These are phyloP conservation scores for Metschnikowia baotianmanensis DNA, from an alignment of 805 yeast genomes.

Conservation along the genomic window DNA sequence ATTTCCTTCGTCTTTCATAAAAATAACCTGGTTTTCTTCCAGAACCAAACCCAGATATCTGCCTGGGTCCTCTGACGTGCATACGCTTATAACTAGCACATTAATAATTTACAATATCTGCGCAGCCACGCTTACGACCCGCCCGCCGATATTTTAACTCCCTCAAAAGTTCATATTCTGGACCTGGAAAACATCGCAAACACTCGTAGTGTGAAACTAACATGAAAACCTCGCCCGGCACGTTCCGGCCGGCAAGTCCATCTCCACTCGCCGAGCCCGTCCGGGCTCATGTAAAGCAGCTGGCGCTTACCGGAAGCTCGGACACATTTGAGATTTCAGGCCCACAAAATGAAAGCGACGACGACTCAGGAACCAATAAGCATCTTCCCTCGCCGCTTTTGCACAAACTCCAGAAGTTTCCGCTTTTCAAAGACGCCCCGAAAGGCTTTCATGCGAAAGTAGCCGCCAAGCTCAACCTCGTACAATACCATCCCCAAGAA, in stretches of 20 bases:
- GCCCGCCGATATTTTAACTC: too few relatives aligned
- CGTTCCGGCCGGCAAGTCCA: slow-evolving; percentile 21
- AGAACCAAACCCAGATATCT: too few relatives aligned
- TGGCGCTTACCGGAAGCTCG: slow-evolving; percentile 5
- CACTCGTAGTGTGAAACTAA: neutral
- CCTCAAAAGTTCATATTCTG: too few relatives aligned
- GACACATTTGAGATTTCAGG: slow-evolving; percentile 1
- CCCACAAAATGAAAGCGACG: slow-evolving; percentile 9
- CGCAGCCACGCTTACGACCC: too few relatives aligned
- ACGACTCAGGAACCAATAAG: slow-evolving; percentile 12
- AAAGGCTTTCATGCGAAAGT: slow-evolving; percentile 58
- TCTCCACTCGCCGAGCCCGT: slow-evolving; percentile 17
- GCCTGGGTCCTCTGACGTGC: too few relatives aligned
- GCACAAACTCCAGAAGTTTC: slow-evolving; percentile 53
- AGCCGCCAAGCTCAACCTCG: slow-evolving; percentile 53
- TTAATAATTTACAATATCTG: too few relatives aligned
- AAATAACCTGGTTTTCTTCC: too few relatives aligned
- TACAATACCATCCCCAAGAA: slow-evolving; percentile 66
- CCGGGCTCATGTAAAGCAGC: neutral
- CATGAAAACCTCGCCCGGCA: slow-evolving; percentile 12
- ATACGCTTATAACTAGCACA: too few relatives aligned
- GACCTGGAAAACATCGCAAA: too few relatives aligned
- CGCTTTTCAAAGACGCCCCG: slow-evolving; percentile 68
- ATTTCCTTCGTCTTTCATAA: too few relatives aligned
- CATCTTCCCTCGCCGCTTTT: slow-evolving; percentile 52